Base-by-base conservation (phyloP, 1,284 basidiomycete species). In the Ceratobasidium sp. region DNA sequence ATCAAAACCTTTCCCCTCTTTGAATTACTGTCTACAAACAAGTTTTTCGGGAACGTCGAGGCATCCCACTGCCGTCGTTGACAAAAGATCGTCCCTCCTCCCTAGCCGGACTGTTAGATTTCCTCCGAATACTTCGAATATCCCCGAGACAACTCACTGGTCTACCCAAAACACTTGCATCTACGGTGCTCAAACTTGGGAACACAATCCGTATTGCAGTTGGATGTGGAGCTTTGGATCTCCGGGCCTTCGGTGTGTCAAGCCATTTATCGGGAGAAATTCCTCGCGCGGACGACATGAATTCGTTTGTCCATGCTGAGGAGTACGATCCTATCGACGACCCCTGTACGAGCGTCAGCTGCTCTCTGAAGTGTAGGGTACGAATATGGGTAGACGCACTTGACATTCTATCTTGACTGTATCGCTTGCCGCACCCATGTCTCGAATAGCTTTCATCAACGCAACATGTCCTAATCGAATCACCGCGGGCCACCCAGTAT, bases 291-390 rank as follows among this genome's bases (percentile, higher is more conserved):
- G 93, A 94, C 83, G 87, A 89, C 81, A 91, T 88, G 81, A 95
- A 93, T 82, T 94, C 93, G 82, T 94, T 93, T 78, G 93, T 83
- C 94, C 94, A 95, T 81, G 92, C 89, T 0, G 91, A 90, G n/a
- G 90, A 91, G 84, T 93, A 95, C 1, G 83, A 85, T 15, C 94
- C 94, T 58, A 94, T 89, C 75, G 92, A 94, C 2, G 93, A 95
- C 0, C 93, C 93, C 93, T 73, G 40, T 12, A 33, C 10, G 12
- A 40, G 44, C 94, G 55, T 53, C n/a, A n/a, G n/a, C n/a, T n/a
- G n/a, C n/a, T n/a, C n/a, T 26, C 42, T n/a, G n/a, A n/a, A n/a
- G n/a, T n/a, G 28, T 12, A 56, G 13, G 26, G 42, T 15, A 18
- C 18, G 10, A 58, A 28, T 1, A 20, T 55, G 13, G 23, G 40